Percentiles rank a stretch among this genome's conserved stretches.
These are phyloP conservation scores for Platismatia glauca DNA, from an alignment of 495 filamentous ascomycete species.

Conservation along the genomic window DNA sequence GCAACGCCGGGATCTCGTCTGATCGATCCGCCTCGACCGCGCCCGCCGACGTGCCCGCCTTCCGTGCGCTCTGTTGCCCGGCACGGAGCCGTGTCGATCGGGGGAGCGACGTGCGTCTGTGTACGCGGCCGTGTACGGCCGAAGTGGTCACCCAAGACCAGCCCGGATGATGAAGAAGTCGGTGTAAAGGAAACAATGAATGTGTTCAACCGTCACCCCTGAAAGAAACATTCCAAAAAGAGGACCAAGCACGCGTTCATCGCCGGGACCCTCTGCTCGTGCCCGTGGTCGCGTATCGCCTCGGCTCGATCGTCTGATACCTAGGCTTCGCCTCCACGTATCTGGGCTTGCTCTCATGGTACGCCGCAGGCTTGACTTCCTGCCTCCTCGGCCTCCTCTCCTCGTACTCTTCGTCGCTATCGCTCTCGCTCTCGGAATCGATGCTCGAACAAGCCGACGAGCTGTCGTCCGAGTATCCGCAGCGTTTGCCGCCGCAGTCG, in stretches of 20 bases:
- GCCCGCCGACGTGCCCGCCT: slow-evolving; percentile 14
- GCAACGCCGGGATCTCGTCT: slow-evolving; percentile 16
- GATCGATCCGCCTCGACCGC: slow-evolving; percentile 22
- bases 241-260: slow-evolving; percentile 6
- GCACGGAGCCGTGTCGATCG: slow-evolving; percentile 2
- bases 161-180: slow-evolving; percentile 18
- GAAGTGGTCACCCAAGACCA: slow-evolving; percentile 19
- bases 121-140: slow-evolving; percentile 14
- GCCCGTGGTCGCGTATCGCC: slow-evolving; percentile 2
- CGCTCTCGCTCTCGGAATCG: slow-evolving; percentile 46
- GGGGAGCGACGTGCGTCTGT: slow-evolving; percentile 3
- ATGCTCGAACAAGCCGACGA: slow-evolving; percentile 40
- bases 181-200: slow-evolving; percentile 14
- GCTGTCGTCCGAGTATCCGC: slow-evolving; percentile 58
- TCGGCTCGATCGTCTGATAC: slow-evolving; percentile 18
- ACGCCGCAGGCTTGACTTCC: background rate
- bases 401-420: slow-evolving; percentile 41
- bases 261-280: slow-evolving; percentile 8
- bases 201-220: slow-evolving; percentile 16
- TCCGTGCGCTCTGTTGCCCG: background rate
- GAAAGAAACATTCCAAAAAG: slow-evolving; percentile 4
- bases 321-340: slow-evolving; percentile 11
- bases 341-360: background rate
- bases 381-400: background rate
- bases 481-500: slow-evolving; percentile 81